phyloP scores from a whole-genome alignment of 2,329 filamentous ascomycete genomes.

The Sclerotinia sclerotiorum region DNA sequence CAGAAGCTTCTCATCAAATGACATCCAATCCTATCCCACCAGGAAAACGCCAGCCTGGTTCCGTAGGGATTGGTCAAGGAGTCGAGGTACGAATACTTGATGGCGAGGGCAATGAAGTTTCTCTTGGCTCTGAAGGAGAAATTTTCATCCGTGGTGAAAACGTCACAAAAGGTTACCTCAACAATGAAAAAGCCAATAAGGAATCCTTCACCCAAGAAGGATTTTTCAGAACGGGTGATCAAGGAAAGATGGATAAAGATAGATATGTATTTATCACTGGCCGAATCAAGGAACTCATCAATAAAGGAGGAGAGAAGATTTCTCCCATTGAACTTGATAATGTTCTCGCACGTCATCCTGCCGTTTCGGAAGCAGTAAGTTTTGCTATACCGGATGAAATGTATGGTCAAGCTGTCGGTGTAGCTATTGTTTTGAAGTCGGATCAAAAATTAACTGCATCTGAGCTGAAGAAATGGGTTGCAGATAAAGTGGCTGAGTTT shows the following conservation, averaged over 20 bases:
- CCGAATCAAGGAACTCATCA: conserved; percentile 91
- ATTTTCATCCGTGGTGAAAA: conserved; percentile 83
- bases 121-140: conserved; percentile 71
- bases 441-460: conserved; percentile 56
- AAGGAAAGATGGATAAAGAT: conserved; percentile 76
- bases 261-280: conserved; percentile 85
- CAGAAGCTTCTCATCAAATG: conserved; percentile 84
- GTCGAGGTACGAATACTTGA: conserved; percentile 80
- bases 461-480: conserved; percentile 68
- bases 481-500: conserved; percentile 73
- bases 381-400: conserved; percentile 81
- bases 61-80: conserved; percentile 79
- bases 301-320: conserved; percentile 88
- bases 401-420: conserved; percentile 79
- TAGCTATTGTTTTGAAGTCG: conserved; percentile 72
- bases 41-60: conserved; percentile 74
- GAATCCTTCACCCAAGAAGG: conserved; percentile 71
- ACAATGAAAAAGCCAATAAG: conserved; percentile 75
- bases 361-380: conserved; percentile 75
- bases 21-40: conserved; percentile 72
- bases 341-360: conserved; percentile 69
- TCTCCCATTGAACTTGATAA: conserved; percentile 87
- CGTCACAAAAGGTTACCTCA: conserved; percentile 81
- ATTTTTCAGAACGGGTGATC: conserved; percentile 86
- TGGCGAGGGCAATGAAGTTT: conserved; percentile 63